Percentiles rank a stretch among this genome's conserved stretches.
These are phyloP conservation scores for Quillaja saponaria DNA, from an alignment of 306 rosid genomes.

Conservation along the genomic window DNA sequence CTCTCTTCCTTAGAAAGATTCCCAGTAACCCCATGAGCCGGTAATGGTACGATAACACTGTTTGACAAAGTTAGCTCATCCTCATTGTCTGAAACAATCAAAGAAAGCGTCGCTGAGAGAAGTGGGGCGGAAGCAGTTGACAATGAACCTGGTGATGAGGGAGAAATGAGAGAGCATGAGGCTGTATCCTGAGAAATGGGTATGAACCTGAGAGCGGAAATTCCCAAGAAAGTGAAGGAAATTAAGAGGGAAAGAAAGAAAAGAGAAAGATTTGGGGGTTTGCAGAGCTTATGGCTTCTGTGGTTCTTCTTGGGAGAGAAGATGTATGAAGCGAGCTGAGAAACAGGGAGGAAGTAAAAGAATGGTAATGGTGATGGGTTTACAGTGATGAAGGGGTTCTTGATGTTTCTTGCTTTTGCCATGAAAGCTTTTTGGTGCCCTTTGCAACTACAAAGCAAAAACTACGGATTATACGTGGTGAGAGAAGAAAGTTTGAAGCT, in stretches of 20 bases:
- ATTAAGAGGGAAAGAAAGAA: conserved; percentile 37
- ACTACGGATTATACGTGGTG: no score
- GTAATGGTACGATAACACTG: conserved; percentile 42
- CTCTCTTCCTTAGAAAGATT: conserved; percentile 38
- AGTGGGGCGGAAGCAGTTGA: conserved; percentile 7
- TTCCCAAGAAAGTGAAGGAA: conserved; percentile 43
- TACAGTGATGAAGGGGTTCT: conserved; percentile 28
- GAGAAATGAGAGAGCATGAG: conserved; percentile 10
- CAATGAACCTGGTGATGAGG: conserved; percentile 1
- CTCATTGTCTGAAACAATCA: conserved; percentile 4
- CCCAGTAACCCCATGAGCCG: conserved; percentile 32
- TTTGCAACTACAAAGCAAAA: neutral
- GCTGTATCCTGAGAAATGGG: conserved; percentile 17
- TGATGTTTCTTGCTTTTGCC: conserved; percentile 43
- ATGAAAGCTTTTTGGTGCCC: conserved; percentile 19
- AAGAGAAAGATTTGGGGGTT: conserved; percentile 23
- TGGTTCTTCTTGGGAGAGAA: conserved; percentile 31
- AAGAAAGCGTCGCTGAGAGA: conserved; percentile 28
- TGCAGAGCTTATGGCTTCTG: conserved; percentile 28
- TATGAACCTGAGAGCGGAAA: conserved; percentile 29
- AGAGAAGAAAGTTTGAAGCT: no score
- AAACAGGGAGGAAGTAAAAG: conserved; percentile 38
- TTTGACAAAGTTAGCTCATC: conserved; percentile 25
- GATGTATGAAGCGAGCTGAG: conserved; percentile 33
- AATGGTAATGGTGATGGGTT: conserved; percentile 38